Base-by-base conservation (phyloP, 257 asterid genomes). In the Solanum pinnatisectum region DNA sequence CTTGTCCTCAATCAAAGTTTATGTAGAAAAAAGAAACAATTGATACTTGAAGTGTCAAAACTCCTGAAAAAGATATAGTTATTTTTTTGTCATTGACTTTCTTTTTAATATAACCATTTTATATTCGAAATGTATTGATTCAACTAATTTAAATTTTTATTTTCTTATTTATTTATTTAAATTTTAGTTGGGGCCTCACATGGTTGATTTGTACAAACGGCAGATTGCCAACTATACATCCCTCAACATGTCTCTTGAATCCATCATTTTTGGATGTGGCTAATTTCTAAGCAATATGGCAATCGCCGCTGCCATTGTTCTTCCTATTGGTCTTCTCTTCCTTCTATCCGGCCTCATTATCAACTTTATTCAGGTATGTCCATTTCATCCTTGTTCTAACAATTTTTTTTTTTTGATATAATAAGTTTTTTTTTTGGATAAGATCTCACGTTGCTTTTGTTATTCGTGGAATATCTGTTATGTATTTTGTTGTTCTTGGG, bases 321-420 rank as follows among this genome's bases (percentile, higher is more conserved):
- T 96, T 81, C 98, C 98, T 25, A 49, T 95, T 23, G 98, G 98
- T 65, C 90, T 96, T 85, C 93, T 96, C 63, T 96, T 96, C 89
- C 88, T 96, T 77, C 36, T 96, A 23, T 95, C 98, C 1, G 98
- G 98, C 84, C 91, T 95, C 90, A 40, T 93, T 90, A 90, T 96
- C 90, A 96, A 96, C 91, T 85, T 93, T 89, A 40, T 94, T 88
- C 98, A 95, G 98, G 98, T 94, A 40, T n/a, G 8, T 39, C 72
- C 7, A 18, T 60, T 33, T 23, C 56, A 70, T 87, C 83, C 13
- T 6, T 33, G 60, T 15, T 33, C 25, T 77, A 60, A 25, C 37
- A 52, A 22, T 15, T 73, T 39, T 11, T 60, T 52, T 46, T n/a
- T n/a, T n/a, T 10, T 20, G 1, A 23, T 79, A 39, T 81, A n/a